Evolutionary conservation across 2,329 filamentous ascomycete genomes (phyloP), one percentile per base, ranked within the genome.

Genomic region (Aureobasidium pullulans): DNA sequence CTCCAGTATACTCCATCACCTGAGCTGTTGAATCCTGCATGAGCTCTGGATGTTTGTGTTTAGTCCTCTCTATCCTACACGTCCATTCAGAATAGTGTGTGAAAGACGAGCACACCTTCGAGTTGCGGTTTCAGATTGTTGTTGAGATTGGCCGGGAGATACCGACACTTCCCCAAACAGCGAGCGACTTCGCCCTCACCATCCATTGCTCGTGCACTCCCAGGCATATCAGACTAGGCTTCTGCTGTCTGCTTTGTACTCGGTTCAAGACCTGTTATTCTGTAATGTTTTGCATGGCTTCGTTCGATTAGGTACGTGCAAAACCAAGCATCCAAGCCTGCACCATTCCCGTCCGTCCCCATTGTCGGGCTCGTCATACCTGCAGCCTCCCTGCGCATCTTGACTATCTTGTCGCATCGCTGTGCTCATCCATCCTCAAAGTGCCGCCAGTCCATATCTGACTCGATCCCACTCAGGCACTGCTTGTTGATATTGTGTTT

Each of bases 301-400:
- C 29, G 6, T 36, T 46, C 16, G 16, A 23, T 36, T 56, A 56
- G 52, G 52, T 56, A 56, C 42, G 52, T 56, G 52, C 50, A 44
- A 39, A 36, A 8, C 6, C 50, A 54, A 43, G 50, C 39, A 44
- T 36, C 19, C 8, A 11, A 52, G 34, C n/a, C 40, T 43, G 28
- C 39, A 34, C 36, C 34, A 40, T 31, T 13, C 16, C 37, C 34
- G 15, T 19, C 49, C 37, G n/a, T 31, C 49, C 50, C 39, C 19
- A 54, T 39, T 29, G 8, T 32, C 29, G 37, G 50, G 52, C 31
- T 46, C 11, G 50, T 40, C 50, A 54, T 56, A 46, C 19, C 52
- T 36, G 52, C 52, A 46, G 31, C 19, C 40, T 43, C 23, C 52
- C 31, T 56, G 32, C 19, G n/a, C 19, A 6, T 56, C 31, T 29